Percentiles rank a stretch among this genome's conserved stretches.
Conservation (phyloP, 768 basidiomycete genomes). For the Cantharellus anzutake region DNA sequence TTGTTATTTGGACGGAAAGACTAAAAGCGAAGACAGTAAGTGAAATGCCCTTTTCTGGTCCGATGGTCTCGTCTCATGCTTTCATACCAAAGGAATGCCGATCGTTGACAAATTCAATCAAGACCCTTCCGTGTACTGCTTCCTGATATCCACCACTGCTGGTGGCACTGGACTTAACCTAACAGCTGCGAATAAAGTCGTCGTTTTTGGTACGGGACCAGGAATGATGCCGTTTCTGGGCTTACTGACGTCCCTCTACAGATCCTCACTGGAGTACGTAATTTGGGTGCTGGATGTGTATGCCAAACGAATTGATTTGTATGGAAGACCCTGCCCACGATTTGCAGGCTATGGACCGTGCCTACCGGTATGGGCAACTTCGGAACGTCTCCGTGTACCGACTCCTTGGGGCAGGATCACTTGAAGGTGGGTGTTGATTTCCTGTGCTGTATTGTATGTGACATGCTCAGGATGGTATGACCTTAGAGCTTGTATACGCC, state of each 20-base stretch:
- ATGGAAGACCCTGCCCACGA: conserved; percentile 80
- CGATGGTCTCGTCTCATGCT: background rate
- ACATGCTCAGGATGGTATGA: too few relatives aligned
- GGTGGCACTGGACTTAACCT: conserved; percentile 85
- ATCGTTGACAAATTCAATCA: conserved; percentile 71
- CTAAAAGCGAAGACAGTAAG: conserved; percentile 46
- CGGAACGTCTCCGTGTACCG: conserved; percentile 74
- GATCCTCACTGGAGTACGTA: conserved; percentile 83
- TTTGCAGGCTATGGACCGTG: conserved; percentile 78
- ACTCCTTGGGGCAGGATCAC: conserved; percentile 64
- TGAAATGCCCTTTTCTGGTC: background rate
- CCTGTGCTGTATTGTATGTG: background rate
- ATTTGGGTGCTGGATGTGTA: conserved; percentile 16
- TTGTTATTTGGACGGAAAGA: conserved; percentile 64
- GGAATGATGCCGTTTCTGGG: too few relatives aligned
- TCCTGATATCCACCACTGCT: conserved; percentile 78
- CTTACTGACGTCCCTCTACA: conserved; percentile 16
- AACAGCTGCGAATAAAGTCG: conserved; percentile 86
- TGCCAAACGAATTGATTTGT: background rate
- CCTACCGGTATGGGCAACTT: conserved; percentile 72
- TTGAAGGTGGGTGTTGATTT: conserved; percentile 2
- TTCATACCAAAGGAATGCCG: conserved; percentile 42
- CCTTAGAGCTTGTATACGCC: conserved; percentile 56
- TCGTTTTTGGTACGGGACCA: conserved; percentile 47
- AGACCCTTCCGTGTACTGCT: conserved; percentile 53